Conservation (phyloP, 164 flowering plant genomes). For the Liriodendron chinense region DNA sequence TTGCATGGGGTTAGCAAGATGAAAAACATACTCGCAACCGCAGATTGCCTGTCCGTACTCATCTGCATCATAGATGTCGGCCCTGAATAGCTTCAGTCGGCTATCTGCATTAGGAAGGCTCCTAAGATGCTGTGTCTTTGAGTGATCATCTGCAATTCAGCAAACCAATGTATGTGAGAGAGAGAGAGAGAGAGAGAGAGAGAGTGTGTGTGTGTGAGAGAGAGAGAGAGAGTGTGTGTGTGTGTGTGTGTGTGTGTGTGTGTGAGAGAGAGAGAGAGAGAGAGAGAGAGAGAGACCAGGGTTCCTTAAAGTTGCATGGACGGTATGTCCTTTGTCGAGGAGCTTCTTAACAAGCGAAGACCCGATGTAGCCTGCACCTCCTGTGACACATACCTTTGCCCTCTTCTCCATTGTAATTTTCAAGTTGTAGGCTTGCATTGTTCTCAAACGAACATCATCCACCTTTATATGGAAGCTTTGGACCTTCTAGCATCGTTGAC, state of each 20-base stretch:
- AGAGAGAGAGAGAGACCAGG: slow-evolving; percentile 22
- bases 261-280: slow-evolving; percentile 12
- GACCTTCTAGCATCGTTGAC: too few relatives aligned
- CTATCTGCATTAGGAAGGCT: slow-evolving; percentile 35
- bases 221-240: background rate
- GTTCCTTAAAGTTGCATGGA: slow-evolving; percentile 49
- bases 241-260: background rate
- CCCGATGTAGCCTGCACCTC: slow-evolving; percentile 51
- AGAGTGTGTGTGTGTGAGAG: background rate
- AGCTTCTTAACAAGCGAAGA: slow-evolving; percentile 49
- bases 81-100: slow-evolving; percentile 36
- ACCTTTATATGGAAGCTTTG: too few relatives aligned
- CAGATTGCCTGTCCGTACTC: slow-evolving; percentile 28
- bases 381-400: slow-evolving; percentile 43
- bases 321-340: slow-evolving; percentile 38
- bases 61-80: slow-evolving; percentile 30
- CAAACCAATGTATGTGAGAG: background rate
- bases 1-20: slow-evolving; percentile 41
- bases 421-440: too few relatives aligned
- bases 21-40: slow-evolving; percentile 43
- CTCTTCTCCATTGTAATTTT: background rate
- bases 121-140: slow-evolving; percentile 38
- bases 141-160: slow-evolving; percentile 26
- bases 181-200: background rate
- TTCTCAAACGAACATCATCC: too few relatives aligned